These are phyloP conservation scores for Diddensiella transvaalensis DNA, from an alignment of 805 yeast species.

Conservation along the genomic window DNA sequence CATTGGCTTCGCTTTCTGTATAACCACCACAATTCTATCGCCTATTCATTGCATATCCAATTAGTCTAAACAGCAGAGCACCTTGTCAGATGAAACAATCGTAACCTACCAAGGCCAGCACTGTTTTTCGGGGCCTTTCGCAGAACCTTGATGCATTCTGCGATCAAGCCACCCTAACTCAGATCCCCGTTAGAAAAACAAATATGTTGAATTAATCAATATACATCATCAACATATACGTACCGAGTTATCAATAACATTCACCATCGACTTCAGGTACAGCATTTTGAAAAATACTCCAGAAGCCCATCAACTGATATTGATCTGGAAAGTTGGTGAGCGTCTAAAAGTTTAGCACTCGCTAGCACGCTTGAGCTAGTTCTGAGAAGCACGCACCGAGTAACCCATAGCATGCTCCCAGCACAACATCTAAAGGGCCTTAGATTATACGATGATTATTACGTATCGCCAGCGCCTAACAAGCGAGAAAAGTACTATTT, in stretches of 20 bases:
- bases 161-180: slow-evolving; percentile 85
- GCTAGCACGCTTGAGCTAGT: too few relatives aligned
- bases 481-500: too few relatives aligned
- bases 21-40: slow-evolving; percentile 90
- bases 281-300: slow-evolving; percentile 67
- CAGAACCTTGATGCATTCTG: slow-evolving; percentile 92
- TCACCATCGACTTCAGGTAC: slow-evolving; percentile 79
- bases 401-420: too few relatives aligned
- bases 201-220: background rate
- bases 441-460: too few relatives aligned
- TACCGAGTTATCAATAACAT: slow-evolving; percentile 86
- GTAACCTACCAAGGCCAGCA: slow-evolving; percentile 51
- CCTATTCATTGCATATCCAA: slow-evolving; percentile 44
- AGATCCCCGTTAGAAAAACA: background rate
- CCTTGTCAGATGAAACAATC: too few relatives aligned
- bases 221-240: slow-evolving; percentile 13
- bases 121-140: slow-evolving; percentile 81
- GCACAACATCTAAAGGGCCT: too few relatives aligned
- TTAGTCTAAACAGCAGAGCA: background rate
- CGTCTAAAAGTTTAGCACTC: too few relatives aligned
- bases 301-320: too few relatives aligned
- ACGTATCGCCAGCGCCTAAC: too few relatives aligned
- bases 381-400: too few relatives aligned
- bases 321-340: too few relatives aligned
- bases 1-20: slow-evolving; percentile 82